Base-by-base conservation (phyloP, 1,284 basidiomycete genomes). In the Chiua sp. region DNA sequence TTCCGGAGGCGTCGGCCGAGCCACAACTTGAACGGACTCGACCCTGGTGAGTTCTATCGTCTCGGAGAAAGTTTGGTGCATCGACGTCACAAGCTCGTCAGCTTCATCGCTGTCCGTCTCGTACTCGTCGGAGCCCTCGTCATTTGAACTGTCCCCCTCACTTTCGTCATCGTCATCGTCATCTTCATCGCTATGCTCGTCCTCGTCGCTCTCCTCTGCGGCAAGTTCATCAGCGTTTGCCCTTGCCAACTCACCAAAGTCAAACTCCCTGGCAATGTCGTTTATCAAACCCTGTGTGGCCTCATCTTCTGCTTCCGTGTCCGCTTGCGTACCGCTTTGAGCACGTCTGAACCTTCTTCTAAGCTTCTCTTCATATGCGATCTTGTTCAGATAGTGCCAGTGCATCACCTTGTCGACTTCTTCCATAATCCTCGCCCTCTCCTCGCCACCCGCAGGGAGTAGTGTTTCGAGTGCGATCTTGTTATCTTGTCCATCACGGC, bases 351-450 rank as follows among this genome's bases (percentile, higher is more conserved):
- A 94, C 35, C 94, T 84, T 54, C 88, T 82, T 30, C 93, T 83
- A 47, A 98, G 80, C 77, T 93, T 95, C 69, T 91, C 91, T 75
- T 98, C 96, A 69, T 97, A 91, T 16, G 92, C 83, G 30, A 97
- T 82, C 78, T 98, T 98, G 63, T 96, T 85, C 72, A 91, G 88
- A 78, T 97, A 96, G 75, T 98, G 95, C 71, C 98, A 96, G 56
- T 90, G 79, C 22, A 94, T 91, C 52, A 98, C 85, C 56, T 85
- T 83, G 75, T 98, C 96, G 4, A 98, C 86, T 74, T 98, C 96
- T 48, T 81, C 79, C 68, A 98, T 79, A 65, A 98, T 87, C n/a
- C 81, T 84, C 37, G 78, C 75, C 23, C 96, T 87, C 63, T 93
- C 92, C 55, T 85, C 75, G 3, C 91, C 92, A 0, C 82, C 84